Conservation (phyloP, 1,139 yeast species). For the Casaregolazyma suthepensis region DNA sequence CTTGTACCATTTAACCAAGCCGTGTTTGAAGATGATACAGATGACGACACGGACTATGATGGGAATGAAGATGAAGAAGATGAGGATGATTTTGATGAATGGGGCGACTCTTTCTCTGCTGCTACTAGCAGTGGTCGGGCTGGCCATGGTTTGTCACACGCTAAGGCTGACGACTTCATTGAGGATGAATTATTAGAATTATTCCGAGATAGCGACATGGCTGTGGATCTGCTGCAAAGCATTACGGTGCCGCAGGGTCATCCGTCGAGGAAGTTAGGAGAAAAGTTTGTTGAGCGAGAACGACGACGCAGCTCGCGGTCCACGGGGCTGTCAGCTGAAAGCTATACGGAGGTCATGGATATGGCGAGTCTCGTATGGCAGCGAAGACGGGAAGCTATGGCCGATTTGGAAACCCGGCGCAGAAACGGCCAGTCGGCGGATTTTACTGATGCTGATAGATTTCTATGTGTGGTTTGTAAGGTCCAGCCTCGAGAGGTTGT, state of each 20-base stretch:
- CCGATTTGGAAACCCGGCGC: slow-evolving; percentile 14
- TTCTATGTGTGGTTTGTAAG: slow-evolving; percentile 74
- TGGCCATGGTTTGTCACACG: slow-evolving; percentile 4
- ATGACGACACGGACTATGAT: slow-evolving; percentile 17
- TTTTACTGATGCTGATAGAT: slow-evolving; percentile 9
- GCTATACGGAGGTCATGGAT: slow-evolving; percentile 4
- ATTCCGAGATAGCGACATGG: slow-evolving; percentile 7
- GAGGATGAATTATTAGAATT: slow-evolving; percentile 8
- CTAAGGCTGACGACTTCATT: slow-evolving; percentile 4
- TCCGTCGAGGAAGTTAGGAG: slow-evolving; percentile 2
- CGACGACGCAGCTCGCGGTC: slow-evolving; percentile 10
- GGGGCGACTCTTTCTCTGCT: slow-evolving; percentile 7
- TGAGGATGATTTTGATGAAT: slow-evolving; percentile 12
- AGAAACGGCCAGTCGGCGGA: slow-evolving; percentile 10
- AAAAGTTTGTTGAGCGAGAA: slow-evolving; percentile 19
- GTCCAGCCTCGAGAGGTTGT: slow-evolving; percentile 66
- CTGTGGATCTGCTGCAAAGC: slow-evolving; percentile 10
- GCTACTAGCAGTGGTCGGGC: background rate
- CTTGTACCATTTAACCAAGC: slow-evolving; percentile 10
- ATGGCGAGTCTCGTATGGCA: slow-evolving; percentile 8
- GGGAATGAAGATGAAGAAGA: slow-evolving; percentile 12
- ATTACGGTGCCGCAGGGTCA: slow-evolving; percentile 4
- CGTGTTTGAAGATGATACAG: slow-evolving; percentile 20
- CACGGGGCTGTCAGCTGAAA: background rate
- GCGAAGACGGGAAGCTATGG: slow-evolving; percentile 10